Base-by-base conservation (phyloP, 768 basidiomycete species). In the Albatrellus ellisii region DNA sequence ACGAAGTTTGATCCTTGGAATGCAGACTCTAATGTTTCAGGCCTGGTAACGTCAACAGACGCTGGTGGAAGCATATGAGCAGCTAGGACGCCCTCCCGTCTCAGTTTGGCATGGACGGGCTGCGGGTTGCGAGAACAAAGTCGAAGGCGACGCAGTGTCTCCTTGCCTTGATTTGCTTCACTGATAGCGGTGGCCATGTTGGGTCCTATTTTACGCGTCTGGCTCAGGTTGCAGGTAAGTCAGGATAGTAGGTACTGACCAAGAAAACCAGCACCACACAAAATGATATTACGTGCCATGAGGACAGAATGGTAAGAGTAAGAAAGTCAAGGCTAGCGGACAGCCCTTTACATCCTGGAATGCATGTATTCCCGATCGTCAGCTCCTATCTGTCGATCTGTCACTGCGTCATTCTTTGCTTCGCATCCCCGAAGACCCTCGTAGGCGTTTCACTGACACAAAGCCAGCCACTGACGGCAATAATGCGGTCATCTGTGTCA, bases 91-190 rank as follows among this genome's bases (percentile, higher is more conserved):
- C n/a, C n/a, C n/a, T n/a, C n/a, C n/a, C n/a, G n/a, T 45, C 50
- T 40, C 26, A 77, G 52, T 7, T 53, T 34, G 7, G 56, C 47
- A 41, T 68, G 56, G 6, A 70, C 48, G 28, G 50, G 63, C 18
- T 65, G 47, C 9, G 82, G 81, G 48, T 67, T 61, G 31, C 80
- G 63, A 20, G 80, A 82, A 20, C 74, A 68, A 3, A 84, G 54
- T 52, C 78, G 70, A 21, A 85, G 65, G 36, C 55, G 61, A 34
- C 69, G 62, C 12, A 56, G 54, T 9, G 62, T 57, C 35, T 53
- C 56, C 40, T 41, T 49, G 36, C 32, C 52, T 45, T 41, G 28
- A 35, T 46, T 48, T 6, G 44, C 38, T 14, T 56, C 56, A 14
- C 71, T 61, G 17, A 83, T 61, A 2, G 66, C 61, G 50, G 66